Evolutionary conservation across 371 early-diverging fungal species (phyloP), one percentile per base, ranked within the genome.

Genomic region (Parasitella parasitica): DNA sequence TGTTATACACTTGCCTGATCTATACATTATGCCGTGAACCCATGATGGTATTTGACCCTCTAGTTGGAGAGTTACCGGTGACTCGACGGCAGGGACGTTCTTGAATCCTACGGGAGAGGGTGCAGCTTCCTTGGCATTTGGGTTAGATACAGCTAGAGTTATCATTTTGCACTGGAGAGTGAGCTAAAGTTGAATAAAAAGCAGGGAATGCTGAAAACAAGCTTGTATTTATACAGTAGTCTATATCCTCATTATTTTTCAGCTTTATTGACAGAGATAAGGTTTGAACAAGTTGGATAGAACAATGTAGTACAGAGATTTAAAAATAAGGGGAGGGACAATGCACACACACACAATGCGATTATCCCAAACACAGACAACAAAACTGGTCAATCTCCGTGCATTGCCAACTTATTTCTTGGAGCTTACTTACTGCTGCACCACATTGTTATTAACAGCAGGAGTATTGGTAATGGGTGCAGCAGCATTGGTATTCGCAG

Each of bases 1-100:
- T 32, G 13, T 27, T 30, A 38, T 1, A 15, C 15, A 30, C 24
- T 16, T 72, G 72, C 87, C 87, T 59, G 82, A 67, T 59, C 86
- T 70, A 56, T 86, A 86, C 57, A 87, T 66, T 0, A 75, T 73
- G 32, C 88, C 88, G 41, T 83, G 65, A 12, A 87, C 79, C 88
- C 88, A 87, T 8, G 61, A 30, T 6, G 88, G 88, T 26, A 87
- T 78, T 3, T 67, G 54, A 2, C 88, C 88, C 12, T 77, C 64
- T 38, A 87, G 67, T 4, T 53, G 51, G 16, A 86, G 57, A 3
- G 64, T 32, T 2, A 76, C 63, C 1, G 82, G 73, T 8, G 66
- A 71, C 18, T 76, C 66, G n/a, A 67, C 57, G 37, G 81, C 80
- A 28, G 86, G 86, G 0, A 71, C 69, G 49, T 86, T 87, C 27